Evolutionary conservation across 2,329 filamentous ascomycete species (phyloP).

Genomic region (Exserohilum rostratum): DNA sequence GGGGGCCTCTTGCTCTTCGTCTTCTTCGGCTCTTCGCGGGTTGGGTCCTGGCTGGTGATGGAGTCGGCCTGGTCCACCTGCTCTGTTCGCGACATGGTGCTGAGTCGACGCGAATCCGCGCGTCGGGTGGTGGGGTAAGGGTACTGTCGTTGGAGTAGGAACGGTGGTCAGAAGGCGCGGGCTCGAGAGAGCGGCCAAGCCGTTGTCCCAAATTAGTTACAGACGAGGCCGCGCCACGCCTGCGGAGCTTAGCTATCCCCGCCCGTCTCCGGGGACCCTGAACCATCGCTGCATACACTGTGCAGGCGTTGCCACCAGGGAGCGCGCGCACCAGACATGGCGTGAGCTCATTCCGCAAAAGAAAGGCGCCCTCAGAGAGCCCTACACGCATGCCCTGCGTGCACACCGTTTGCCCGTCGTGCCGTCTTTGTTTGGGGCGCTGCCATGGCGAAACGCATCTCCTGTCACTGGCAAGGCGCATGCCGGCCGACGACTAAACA

Average conservation of each 20-base stretch:
- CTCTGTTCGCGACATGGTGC: slow-evolving; percentile 54
- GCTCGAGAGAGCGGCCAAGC: slow-evolving; percentile 32
- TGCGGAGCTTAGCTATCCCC: slow-evolving; percentile 22
- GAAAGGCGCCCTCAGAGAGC: background rate
- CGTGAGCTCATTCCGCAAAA: background rate
- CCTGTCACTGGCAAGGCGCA: background rate
- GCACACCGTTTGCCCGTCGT: background rate
- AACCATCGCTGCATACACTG: background rate
- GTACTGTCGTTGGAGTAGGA: slow-evolving; percentile 6
- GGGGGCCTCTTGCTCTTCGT: slow-evolving; percentile 89
- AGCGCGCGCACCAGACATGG: background rate
- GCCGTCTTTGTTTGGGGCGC: background rate
- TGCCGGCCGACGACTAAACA: background rate
- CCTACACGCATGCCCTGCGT: background rate
- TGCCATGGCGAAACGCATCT: background rate
- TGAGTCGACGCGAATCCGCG: slow-evolving; percentile 41
- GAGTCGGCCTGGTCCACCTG: slow-evolving; percentile 52
- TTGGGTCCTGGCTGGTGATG: slow-evolving; percentile 52
- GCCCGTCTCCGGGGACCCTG: slow-evolving; percentile 24
- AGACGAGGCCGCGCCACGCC: slow-evolving; percentile 30
- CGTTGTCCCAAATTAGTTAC: slow-evolving; percentile 32
- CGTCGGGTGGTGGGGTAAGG: slow-evolving; percentile 21
- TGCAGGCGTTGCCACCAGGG: background rate
- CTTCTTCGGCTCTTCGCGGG: slow-evolving; percentile 59
- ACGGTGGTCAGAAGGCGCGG: slow-evolving; percentile 23